Evolutionary conservation across 225 moss, liverwort and hornwort species (phyloP).

Genomic region (Thuidium tamariscinum): DNA sequence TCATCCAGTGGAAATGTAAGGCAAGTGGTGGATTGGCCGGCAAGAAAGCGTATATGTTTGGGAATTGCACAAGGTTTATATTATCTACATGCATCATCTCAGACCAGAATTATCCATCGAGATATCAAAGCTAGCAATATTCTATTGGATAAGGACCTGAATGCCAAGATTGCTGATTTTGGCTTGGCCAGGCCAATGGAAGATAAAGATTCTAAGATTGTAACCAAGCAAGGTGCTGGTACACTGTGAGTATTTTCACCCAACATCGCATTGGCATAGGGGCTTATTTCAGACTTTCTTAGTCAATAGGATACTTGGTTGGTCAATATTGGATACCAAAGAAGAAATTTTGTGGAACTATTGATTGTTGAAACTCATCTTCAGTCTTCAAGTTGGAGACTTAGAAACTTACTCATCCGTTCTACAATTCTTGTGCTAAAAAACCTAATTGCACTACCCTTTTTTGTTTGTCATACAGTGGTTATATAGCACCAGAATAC

Average conservation of each 20-base stretch:
- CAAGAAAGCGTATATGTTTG: slow-evolving; percentile 11
- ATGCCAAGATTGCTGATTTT: slow-evolving; percentile 35
- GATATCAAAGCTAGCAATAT: slow-evolving; percentile 45
- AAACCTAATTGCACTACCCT: background rate
- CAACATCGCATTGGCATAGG: background rate
- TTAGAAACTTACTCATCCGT: background rate
- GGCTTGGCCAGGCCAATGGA: slow-evolving; percentile 29
- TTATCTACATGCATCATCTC: slow-evolving; percentile 33
- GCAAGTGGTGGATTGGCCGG: slow-evolving; percentile 5
- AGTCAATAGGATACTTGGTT: background rate
- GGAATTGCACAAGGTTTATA: slow-evolving; percentile 19
- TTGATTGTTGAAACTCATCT: background rate
- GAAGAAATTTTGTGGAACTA: background rate
- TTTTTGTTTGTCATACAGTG: background rate
- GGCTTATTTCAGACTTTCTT: background rate
- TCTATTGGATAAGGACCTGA: slow-evolving; percentile 15
- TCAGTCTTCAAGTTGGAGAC: background rate
- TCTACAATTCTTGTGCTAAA: background rate
- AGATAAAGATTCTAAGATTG: background rate
- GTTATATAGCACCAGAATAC: slow-evolving; percentile 29
- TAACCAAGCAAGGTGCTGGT: slow-evolving; percentile 11
- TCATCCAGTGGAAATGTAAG: background rate
- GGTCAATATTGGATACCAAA: background rate
- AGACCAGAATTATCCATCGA: slow-evolving; percentile 35
- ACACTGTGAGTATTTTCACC: background rate